These are phyloP conservation scores for Leptomonas pyrrhocoris DNA, from an alignment of 208 protist genomes.

Conservation along the genomic window DNA sequence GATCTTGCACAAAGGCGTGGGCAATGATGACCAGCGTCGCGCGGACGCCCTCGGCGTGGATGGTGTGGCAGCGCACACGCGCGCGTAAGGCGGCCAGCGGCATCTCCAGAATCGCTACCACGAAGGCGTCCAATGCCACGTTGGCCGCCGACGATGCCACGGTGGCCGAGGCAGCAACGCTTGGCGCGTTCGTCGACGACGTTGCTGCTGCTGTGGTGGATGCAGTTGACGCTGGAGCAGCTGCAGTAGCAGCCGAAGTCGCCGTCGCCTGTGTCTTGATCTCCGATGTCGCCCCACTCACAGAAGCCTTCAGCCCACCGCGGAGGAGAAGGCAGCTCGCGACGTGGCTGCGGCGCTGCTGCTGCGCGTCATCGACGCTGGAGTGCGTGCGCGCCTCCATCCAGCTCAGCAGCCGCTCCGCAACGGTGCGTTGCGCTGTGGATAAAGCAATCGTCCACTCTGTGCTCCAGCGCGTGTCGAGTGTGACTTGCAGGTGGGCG, in stretches of 20 bases:
- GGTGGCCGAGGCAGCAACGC: background rate
- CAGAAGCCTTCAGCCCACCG: conserved; percentile 16
- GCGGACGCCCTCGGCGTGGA: conserved; percentile 56
- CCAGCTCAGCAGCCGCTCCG: conserved; percentile 29
- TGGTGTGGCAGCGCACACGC: conserved; percentile 59
- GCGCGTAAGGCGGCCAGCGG: conserved; percentile 16
- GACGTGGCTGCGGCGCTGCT: conserved; percentile 23
- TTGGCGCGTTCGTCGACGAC: background rate
- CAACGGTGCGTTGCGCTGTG: conserved; percentile 32
- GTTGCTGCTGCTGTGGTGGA: conserved; percentile 7
- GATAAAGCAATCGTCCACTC: conserved; percentile 33
- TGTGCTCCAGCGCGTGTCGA: conserved; percentile 35
- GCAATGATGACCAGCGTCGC: conserved; percentile 57
- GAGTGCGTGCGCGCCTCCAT: conserved; percentile 15
- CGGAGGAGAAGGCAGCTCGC: conserved; percentile 29
- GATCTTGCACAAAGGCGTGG: conserved; percentile 37
- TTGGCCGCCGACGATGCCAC: background rate
- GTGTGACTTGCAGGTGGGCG: conserved; percentile 35
- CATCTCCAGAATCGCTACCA: conserved; percentile 28
- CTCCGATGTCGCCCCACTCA: background rate
- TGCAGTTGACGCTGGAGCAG: too few relatives aligned
- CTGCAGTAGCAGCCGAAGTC: too few relatives aligned
- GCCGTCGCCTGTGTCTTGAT: background rate
- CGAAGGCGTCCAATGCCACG: conserved; percentile 13
- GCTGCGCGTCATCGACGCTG: conserved; percentile 2